Evolutionary conservation across 2,329 filamentous ascomycete genomes (phyloP), one percentile per base, ranked within the genome.

Genomic region (Xylaria sp.): DNA sequence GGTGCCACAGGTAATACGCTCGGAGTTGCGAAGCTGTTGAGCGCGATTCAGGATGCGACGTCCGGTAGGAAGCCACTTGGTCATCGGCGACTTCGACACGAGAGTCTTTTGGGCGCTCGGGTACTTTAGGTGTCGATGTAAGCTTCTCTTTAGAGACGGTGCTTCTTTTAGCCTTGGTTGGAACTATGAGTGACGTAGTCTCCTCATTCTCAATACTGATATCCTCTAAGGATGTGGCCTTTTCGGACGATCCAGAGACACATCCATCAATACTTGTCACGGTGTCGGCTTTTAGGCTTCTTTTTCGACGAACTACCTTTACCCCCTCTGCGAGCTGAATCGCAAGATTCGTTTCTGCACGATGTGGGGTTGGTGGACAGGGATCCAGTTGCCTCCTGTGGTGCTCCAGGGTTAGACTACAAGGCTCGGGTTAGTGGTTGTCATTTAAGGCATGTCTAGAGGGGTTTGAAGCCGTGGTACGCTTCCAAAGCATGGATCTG

Each of bases 361-460:
- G 85, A 17, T 85, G 83, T 0, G 94, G 93, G 6, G 87, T 82
- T 3, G 92, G 91, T 5, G 94, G 94, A 2, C 81, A 85, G 1
- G 93, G 93, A 13, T 87, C 79, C 67, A 97, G 81, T 6, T 82
- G 81, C 71, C 87, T 83, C 17, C 94, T 85, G 73, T 91, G 87
- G 56, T 86, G 80, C 64, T 97, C 90, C 50, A 97, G 81, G 0
- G 86, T 84, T 66, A 51, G 17, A 31, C 49, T 51, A 51, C 27
- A 33, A 10, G 15, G 33, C 1, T 17, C 49, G 6, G 3, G 25
- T 51, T 22, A 51, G 49, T 33, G 33, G 11, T 4, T 51, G 25
- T 11, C 29, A 17, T 33, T 11, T 20, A 20, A 7, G 2, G 49
- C 17, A 17, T 20, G 29, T 11, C 15, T 33, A 10, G 5, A 31